Conservation (phyloP, 2,329 filamentous ascomycete genomes). For the Cladosporium austrohemisphaericum region DNA sequence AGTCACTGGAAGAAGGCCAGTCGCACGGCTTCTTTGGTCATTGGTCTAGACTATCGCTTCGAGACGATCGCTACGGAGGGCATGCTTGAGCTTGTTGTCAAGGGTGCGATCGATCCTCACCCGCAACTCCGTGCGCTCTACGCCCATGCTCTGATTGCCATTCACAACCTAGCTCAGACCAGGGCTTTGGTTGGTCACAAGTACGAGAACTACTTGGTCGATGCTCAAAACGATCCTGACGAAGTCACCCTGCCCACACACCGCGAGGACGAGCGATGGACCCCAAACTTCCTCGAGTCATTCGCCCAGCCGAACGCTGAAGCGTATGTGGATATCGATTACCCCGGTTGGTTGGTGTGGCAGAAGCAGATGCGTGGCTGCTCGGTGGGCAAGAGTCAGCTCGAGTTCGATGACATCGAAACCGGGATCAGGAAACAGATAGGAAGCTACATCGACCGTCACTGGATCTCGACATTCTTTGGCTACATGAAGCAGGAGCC, state of each 20-base stretch:
- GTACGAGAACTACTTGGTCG: slow-evolving; percentile 80
- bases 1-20: slow-evolving; percentile 97
- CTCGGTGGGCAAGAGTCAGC: slow-evolving; percentile 63
- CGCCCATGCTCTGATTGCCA: slow-evolving; percentile 69
- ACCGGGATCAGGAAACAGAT: slow-evolving; percentile 70
- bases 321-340: slow-evolving; percentile 87
- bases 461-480: slow-evolving; percentile 87
- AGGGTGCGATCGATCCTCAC: slow-evolving; percentile 84
- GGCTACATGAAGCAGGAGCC: slow-evolving; percentile 95
- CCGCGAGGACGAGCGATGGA: slow-evolving; percentile 74
- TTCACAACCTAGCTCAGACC: slow-evolving; percentile 81
- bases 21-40: slow-evolving; percentile 82
- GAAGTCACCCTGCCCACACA: slow-evolving; percentile 71
- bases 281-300: slow-evolving; percentile 68
- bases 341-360: slow-evolving; percentile 97
- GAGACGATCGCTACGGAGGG: slow-evolving; percentile 76
- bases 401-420: slow-evolving; percentile 82
- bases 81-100: slow-evolving; percentile 77
- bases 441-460: slow-evolving; percentile 70
- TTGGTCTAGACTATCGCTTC: slow-evolving; percentile 88
- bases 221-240: slow-evolving; percentile 73
- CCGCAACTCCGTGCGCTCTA: slow-evolving; percentile 80
- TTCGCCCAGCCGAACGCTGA: slow-evolving; percentile 76
- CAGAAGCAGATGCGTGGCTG: slow-evolving; percentile 79
- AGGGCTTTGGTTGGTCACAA: slow-evolving; percentile 81